phyloP scores from a whole-genome alignment of 495 filamentous ascomycete species.

The Penicillium desertorum region DNA sequence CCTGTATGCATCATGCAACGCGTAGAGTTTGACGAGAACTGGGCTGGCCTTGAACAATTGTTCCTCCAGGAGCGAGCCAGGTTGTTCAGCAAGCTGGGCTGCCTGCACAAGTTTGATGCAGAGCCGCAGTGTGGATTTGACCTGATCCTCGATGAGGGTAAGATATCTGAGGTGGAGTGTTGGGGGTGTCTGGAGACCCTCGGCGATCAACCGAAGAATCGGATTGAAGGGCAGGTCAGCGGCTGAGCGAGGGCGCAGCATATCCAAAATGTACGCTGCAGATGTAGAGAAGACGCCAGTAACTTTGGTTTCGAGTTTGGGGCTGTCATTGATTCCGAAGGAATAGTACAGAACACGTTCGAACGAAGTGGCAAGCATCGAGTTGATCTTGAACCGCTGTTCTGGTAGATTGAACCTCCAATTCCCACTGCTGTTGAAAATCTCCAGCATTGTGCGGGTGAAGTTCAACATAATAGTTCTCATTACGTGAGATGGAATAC shows the following conservation, averaged over 20 bases:
- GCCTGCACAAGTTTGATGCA: conserved; percentile 67
- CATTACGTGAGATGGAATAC: conserved; percentile 74
- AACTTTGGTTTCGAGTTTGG: conserved; percentile 55
- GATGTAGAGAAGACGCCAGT: conserved; percentile 65
- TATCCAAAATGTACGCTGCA: conserved; percentile 71
- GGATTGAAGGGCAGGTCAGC: conserved; percentile 75
- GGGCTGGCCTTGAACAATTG: conserved; percentile 77
- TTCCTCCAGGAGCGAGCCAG: conserved; percentile 65
- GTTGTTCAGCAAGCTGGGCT: conserved; percentile 60
- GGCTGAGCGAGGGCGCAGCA: conserved; percentile 67
- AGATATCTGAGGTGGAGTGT: conserved; percentile 60
- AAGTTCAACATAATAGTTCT: conserved; percentile 70
- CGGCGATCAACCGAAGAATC: conserved; percentile 66
- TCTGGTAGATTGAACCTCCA: conserved; percentile 76
- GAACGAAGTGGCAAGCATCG: conserved; percentile 63
- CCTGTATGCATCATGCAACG: conserved; percentile 64
- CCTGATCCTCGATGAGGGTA: conserved; percentile 58
- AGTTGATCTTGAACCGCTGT: conserved; percentile 62
- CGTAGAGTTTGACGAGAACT: conserved; percentile 75
- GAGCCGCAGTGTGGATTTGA: conserved; percentile 62
- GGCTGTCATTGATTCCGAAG: conserved; percentile 66
- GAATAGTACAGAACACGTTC: conserved; percentile 66
- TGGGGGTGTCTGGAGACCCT: conserved; percentile 63
- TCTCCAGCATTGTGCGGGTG: conserved; percentile 69
- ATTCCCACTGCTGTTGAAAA: conserved; percentile 74